Percentiles rank a stretch among this genome's conserved stretches.
Evolutionary conservation across 192 early-diverging fungal genomes (phyloP).

Genomic region (Lobosporangium transversale): DNA sequence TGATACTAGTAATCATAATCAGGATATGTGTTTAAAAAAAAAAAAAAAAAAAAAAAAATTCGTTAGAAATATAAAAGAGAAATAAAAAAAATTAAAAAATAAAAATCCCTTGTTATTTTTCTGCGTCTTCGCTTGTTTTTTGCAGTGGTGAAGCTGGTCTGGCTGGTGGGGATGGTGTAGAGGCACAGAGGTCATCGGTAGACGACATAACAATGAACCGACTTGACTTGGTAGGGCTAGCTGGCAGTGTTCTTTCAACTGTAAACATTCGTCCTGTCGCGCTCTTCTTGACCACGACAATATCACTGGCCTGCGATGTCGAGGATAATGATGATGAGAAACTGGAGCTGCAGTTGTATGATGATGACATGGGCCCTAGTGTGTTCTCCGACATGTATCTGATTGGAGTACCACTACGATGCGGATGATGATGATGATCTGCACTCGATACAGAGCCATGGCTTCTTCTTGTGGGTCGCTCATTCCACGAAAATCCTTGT

Average conservation of each 20-base stretch:
- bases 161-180: not conserved
- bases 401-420: not conserved
- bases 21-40: too few species aligned
- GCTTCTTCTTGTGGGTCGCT: slow-evolving; percentile 8
- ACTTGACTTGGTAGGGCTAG: slow-evolving; percentile 36
- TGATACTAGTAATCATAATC: not conserved
- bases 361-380: not conserved
- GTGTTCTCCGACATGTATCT: not conserved
- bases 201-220: slow-evolving; percentile 42
- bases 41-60: too few species aligned
- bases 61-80: not conserved
- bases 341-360: not conserved
- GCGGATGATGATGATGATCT: not conserved
- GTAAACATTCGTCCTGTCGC: slow-evolving; percentile 48
- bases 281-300: slow-evolving; percentile 51
- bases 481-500: not conserved
- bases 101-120: not conserved
- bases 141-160: not conserved
- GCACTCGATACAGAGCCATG: slow-evolving; percentile 21
- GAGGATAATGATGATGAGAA: not conserved
- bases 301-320: slow-evolving; percentile 16
- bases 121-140: too few species aligned
- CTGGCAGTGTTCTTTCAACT: slow-evolving; percentile 31
- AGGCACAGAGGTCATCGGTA: slow-evolving; percentile 13
- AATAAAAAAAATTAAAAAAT: not conserved